Base-by-base conservation (phyloP, 352 stramenopile genomes). In the Pythium sukuiense region DNA sequence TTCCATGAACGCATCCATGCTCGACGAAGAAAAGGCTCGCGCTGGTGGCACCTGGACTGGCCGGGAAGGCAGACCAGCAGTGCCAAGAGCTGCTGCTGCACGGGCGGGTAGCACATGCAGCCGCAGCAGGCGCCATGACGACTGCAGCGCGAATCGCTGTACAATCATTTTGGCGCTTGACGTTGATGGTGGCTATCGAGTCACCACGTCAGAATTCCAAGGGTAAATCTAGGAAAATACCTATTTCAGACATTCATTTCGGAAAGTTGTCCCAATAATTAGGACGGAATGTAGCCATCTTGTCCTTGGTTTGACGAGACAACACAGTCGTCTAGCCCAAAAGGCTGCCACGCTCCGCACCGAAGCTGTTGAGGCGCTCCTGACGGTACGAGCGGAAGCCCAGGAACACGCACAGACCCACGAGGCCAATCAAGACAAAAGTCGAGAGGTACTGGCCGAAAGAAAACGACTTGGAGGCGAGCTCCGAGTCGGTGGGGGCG, bases 1-100 rank as follows among this genome's bases (percentile, higher is more conserved):
- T 50, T 92, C 85, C 71, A 93, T 81, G 74, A 95, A 95, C 7
- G 82, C 85, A 56, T 95, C 83, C 81, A 93, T 89, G 29, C 87
- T 74, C 37, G 59, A 69, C 4, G 67, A 72, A n/a, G 63, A 72
- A 50, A 82, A 76, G 14, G 57, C 35, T 6, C 67, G 56, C 11
- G 26, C 35, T 24, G 3, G 24, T 6, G 43, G 6, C 49, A 16
- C 13, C 13, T 52, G 55, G 24, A 20, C 20, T 9, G 5, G 4
- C 20, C 30, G 24, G 3, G n/a, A 7, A 3, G 16, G 11, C 24
- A 32, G 3, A 6, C 6, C 33, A 37, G 46, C 13, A 24, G 9
- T 6, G 4, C 45, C 6, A 8, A 37, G 14, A 55, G 32, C 20
- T 16, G 30, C 48, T 35, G 26, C 41, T 43, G 24, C 48, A 52